Base-by-base conservation (phyloP, 2,329 filamentous ascomycete species). In the Ambrosiella xylebori region DNA sequence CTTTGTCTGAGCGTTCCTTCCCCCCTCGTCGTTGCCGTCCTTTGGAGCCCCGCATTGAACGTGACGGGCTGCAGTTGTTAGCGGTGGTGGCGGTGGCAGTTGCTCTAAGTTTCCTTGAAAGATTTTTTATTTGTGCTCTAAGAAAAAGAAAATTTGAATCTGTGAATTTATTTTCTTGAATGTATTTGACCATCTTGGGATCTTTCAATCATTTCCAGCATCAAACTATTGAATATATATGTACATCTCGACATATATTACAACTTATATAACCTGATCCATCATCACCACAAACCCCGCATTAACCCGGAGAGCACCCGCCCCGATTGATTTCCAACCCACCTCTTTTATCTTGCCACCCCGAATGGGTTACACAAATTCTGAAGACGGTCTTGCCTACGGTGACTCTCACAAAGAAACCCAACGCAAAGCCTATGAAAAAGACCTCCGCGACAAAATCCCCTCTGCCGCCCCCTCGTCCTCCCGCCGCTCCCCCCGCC, bases 351-450 rank as follows among this genome's bases (percentile, higher is more conserved):
- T 41, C 17, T 8, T 40, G 17, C 9, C 3, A 12, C 15, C 36
- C 41, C 49, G 19, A 15, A 59, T 59, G 58, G 58, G 58, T 9
- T 19, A 49, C 40, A 56, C 53, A 11, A 41, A 44, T 15, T 56
- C 52, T 44, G 59, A 60, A 27, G 59, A 60, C n/a, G 59, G 47
- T 53, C 41, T 60, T 12, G 59, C 59, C 45, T 60, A 60, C 13
- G 59, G 59, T 11, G 59, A 60, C 12, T 55, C 56, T 8, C 56
- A 58, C 56, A 54, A 57, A n/a, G 56, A 47, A 44, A 49, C 52
- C 8, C 52, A 60, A 35, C 51, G 56, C 44, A 60, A 60, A 52
- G 36, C 52, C 35, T 36, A 58, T 38, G 45, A 60, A 52, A 50
- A 56, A 19, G 50, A 57, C 9, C 41, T 60, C 7, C 59, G 56